These are phyloP conservation scores for Colletotrichum phormii DNA, from an alignment of 2,329 filamentous ascomycete species.

Conservation along the genomic window DNA sequence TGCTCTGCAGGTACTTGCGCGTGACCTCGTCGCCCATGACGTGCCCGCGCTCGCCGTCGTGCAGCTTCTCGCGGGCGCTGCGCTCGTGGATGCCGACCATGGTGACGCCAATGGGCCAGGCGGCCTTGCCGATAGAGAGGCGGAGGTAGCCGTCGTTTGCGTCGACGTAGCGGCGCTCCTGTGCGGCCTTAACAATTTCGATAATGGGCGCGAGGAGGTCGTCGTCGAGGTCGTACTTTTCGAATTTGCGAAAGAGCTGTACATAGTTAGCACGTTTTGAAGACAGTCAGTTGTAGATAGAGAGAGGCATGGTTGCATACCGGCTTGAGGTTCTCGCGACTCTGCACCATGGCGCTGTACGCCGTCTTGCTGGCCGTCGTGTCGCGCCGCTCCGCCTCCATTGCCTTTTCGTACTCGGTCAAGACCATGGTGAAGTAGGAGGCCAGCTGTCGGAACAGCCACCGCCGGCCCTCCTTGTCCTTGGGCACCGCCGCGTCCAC, in stretches of 20 bases:
- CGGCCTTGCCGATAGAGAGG: conserved; percentile 94
- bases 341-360: conserved; percentile 86
- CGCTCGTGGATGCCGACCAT: conserved; percentile 99
- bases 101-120: conserved; percentile 98
- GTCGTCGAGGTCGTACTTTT: conserved; percentile 82
- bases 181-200: conserved; percentile 91
- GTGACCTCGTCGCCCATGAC: conserved; percentile 98
- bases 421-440: conserved; percentile 98
- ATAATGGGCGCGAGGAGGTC: conserved; percentile 84
- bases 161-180: conserved; percentile 92
- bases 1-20: conserved; percentile 95
- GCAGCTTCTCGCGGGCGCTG: conserved; percentile 93
- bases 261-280: too few relatives aligned
- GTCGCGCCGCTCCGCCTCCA: conserved; percentile 72
- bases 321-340: conserved; percentile 87
- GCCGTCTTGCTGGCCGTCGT: conserved; percentile 86
- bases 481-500: conserved; percentile 72
- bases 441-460: conserved; percentile 87
- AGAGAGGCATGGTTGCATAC: conserved; percentile 44
- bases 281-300: too few relatives aligned
- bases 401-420: conserved; percentile 83
- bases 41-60: conserved; percentile 88
- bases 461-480: conserved; percentile 74
- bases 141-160: conserved; percentile 95
- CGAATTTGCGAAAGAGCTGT: conserved; percentile 86